Conservation (phyloP, 805 yeast genomes). For the Wickerhamomyces tratensis region DNA sequence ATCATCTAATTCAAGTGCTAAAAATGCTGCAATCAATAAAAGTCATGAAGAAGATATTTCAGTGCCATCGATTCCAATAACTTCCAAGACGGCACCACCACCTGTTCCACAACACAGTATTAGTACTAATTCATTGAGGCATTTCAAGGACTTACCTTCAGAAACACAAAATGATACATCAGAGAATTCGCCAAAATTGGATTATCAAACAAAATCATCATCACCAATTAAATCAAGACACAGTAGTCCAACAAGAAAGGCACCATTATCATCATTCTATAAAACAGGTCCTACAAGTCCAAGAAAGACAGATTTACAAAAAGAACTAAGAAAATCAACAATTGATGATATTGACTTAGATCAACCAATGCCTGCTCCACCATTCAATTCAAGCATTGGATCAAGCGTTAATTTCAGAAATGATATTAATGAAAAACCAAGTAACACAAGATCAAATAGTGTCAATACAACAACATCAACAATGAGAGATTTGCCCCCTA, state of each 20-base stretch:
- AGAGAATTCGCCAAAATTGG: not conserved
- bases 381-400: not conserved
- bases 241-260: slow-evolving; percentile 13
- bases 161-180: not conserved
- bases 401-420: too few species aligned
- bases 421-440: too few species aligned
- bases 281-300: slow-evolving; percentile 10
- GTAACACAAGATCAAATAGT: too few species aligned
- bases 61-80: not conserved
- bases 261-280: slow-evolving; percentile 5
- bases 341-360: not conserved
- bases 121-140: not conserved
- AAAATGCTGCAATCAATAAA: not conserved
- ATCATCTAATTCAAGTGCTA: not conserved
- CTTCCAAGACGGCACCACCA: slow-evolving; percentile 8
- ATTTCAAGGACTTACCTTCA: not conserved
- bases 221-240: slow-evolving; percentile 1
- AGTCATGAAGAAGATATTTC: not conserved
- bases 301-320: slow-evolving; percentile 3
- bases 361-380: not conserved
- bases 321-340: not conserved
- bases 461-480: too few species aligned
- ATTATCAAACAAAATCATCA: not conserved
- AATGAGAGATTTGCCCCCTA: too few species aligned
- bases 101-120: slow-evolving; percentile 17